phyloP scores from a whole-genome alignment of 2,329 filamentous ascomycete species.

The Helminthosporium solani region DNA sequence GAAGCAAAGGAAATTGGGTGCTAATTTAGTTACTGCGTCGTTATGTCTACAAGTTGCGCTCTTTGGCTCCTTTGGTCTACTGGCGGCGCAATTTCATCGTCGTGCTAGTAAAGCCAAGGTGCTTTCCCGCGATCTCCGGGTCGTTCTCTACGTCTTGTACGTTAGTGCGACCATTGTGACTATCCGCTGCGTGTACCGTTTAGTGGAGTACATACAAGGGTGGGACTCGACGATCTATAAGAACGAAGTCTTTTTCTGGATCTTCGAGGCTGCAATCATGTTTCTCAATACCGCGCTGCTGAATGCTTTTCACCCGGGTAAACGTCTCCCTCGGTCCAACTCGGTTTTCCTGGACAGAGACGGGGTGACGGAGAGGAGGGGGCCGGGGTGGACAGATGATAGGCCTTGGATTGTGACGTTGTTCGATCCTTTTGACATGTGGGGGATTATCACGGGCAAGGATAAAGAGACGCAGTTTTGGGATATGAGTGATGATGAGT shows the following conservation, averaged over 20 bases:
- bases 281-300: conserved; percentile 53
- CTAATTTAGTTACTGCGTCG: conserved; percentile 51
- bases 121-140: conserved; percentile 47
- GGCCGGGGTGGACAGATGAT: conserved; percentile 52
- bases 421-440: conserved; percentile 41
- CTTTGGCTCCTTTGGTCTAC: conserved; percentile 51
- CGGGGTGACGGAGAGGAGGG: conserved; percentile 54
- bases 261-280: conserved; percentile 57
- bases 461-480: conserved; percentile 41
- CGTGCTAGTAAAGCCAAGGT: conserved; percentile 44
- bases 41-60: conserved; percentile 54
- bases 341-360: conserved; percentile 54
- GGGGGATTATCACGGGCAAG: conserved; percentile 30
- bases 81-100: conserved; percentile 50
- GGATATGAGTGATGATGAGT: conserved; percentile 38
- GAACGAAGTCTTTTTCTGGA: conserved; percentile 56
- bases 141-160: conserved; percentile 51
- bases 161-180: conserved; percentile 51
- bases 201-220: conserved; percentile 51
- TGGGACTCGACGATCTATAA: conserved; percentile 41
- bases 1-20: conserved; percentile 44
- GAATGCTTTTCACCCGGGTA: conserved; percentile 55
- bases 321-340: conserved; percentile 51
- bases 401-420: conserved; percentile 47
- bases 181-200: conserved; percentile 54